These are phyloP conservation scores for Ganoderma multipileum DNA, from an alignment of 1,284 basidiomycete species.

Conservation along the genomic window DNA sequence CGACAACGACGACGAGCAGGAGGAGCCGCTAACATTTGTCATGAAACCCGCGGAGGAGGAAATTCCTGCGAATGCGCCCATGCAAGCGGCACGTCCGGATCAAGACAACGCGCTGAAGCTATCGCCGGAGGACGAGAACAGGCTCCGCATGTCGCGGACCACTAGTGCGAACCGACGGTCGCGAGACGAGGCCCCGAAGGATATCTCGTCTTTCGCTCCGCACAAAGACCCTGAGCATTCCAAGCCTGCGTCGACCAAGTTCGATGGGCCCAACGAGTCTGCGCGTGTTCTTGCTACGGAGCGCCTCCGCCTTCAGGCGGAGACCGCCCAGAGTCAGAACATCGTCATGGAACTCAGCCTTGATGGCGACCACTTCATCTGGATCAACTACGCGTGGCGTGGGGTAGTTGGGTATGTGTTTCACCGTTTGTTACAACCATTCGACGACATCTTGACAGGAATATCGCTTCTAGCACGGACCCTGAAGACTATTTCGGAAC, in stretches of 20 bases:
- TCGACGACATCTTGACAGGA: background rate
- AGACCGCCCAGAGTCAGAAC: constrained; percentile 93
- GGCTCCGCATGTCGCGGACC: constrained; percentile 55
- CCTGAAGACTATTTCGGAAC: constrained; percentile 83
- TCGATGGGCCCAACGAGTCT: constrained; percentile 66
- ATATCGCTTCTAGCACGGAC: constrained; percentile 67
- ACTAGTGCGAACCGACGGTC: constrained; percentile 59
- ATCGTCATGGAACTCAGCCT: constrained; percentile 95
- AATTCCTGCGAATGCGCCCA: constrained; percentile 45
- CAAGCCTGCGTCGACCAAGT: constrained; percentile 46
- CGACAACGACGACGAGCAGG: constrained; percentile 89
- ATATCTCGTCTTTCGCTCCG: constrained; percentile 45
- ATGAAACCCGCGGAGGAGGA: constrained; percentile 80
- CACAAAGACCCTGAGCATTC: constrained; percentile 35
- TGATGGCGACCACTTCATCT: constrained; percentile 91
- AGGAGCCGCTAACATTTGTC: constrained; percentile 90
- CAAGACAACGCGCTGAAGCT: constrained; percentile 46
- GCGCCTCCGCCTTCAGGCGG: constrained; percentile 84
- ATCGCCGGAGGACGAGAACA: constrained; percentile 65
- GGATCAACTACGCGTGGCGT: constrained; percentile 95
- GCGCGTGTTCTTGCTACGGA: constrained; percentile 84
- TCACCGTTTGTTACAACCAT: background rate
- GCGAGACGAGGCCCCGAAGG: constrained; percentile 64
- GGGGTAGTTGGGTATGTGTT: constrained; percentile 88
- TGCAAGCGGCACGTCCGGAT: constrained; percentile 50